phyloP scores from a whole-genome alignment of 2,329 filamentous ascomycete species.

The Elsinoe necatrix region DNA sequence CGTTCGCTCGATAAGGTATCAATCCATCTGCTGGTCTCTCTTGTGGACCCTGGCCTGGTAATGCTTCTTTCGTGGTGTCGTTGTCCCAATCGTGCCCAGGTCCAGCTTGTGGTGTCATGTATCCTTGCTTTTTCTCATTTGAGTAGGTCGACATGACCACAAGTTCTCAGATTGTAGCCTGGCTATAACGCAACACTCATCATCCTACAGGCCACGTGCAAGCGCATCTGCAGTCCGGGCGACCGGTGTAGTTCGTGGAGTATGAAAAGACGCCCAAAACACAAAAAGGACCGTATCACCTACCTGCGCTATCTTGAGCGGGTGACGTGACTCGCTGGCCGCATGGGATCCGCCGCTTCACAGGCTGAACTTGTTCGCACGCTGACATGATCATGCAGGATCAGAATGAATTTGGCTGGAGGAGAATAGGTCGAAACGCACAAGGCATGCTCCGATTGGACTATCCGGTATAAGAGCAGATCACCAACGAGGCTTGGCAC shows the following conservation, averaged over 20 bases:
- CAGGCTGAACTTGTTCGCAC: neutral
- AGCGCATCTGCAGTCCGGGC: neutral
- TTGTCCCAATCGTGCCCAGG: neutral
- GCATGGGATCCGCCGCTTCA: neutral
- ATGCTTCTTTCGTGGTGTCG: conserved; percentile 1
- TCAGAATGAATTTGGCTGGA: neutral
- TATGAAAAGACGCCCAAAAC: neutral
- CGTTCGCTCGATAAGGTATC: neutral
- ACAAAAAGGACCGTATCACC: neutral
- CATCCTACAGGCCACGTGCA: neutral
- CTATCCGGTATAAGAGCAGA: neutral
- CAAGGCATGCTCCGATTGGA: neutral
- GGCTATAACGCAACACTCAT: neutral
- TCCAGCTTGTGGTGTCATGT: neutral
- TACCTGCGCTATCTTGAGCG: neutral
- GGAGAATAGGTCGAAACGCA: neutral
- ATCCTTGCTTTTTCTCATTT: neutral
- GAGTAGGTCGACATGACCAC: neutral
- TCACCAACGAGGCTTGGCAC: neutral
- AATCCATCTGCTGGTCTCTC: neutral
- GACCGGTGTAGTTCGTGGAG: neutral
- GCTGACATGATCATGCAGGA: neutral
- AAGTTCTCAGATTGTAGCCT: neutral
- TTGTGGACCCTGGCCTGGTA: neutral
- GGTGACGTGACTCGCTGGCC: neutral